These are phyloP conservation scores for Debaryomycetaceae sp. DNA, from an alignment of 1,139 yeast species.

Conservation along the genomic window DNA sequence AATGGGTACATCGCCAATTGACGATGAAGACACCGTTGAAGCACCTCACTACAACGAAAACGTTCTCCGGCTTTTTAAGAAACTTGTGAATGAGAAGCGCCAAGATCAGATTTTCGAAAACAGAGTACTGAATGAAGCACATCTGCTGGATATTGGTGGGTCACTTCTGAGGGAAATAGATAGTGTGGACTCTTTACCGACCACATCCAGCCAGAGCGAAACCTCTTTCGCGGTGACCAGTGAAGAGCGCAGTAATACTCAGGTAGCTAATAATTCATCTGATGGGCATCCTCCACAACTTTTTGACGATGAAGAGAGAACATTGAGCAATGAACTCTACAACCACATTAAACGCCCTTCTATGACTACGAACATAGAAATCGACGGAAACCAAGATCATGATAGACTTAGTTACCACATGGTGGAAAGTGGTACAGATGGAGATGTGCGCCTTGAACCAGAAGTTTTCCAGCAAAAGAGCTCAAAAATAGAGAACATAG, in stretches of 20 bases:
- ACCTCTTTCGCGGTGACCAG: too few relatives aligned
- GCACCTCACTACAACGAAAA: not conserved
- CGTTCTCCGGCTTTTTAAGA: not conserved
- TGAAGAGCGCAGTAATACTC: too few relatives aligned
- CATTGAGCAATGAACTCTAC: not conserved
- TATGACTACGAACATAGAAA: not conserved
- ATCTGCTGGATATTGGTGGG: not conserved
- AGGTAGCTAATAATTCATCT: too few relatives aligned
- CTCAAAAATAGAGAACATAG: constrained; percentile 12
- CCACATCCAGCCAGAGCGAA: too few relatives aligned
- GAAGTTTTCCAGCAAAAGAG: constrained; percentile 4
- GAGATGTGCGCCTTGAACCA: constrained; percentile 11
- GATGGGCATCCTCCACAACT: not conserved
- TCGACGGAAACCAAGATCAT: not conserved
- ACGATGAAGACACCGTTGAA: not conserved
- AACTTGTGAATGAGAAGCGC: not conserved
- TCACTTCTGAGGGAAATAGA: not conserved
- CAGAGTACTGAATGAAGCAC: not conserved
- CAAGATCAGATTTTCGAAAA: not conserved
- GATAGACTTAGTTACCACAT: not conserved
- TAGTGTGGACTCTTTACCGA: too few relatives aligned
- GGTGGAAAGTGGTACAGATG: not conserved
- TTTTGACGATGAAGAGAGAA: not conserved
- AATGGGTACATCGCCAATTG: constrained; percentile 1
- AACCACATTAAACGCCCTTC: not conserved